phyloP scores from a whole-genome alignment of 208 protist species.

The Leishmania martiniquensis region DNA sequence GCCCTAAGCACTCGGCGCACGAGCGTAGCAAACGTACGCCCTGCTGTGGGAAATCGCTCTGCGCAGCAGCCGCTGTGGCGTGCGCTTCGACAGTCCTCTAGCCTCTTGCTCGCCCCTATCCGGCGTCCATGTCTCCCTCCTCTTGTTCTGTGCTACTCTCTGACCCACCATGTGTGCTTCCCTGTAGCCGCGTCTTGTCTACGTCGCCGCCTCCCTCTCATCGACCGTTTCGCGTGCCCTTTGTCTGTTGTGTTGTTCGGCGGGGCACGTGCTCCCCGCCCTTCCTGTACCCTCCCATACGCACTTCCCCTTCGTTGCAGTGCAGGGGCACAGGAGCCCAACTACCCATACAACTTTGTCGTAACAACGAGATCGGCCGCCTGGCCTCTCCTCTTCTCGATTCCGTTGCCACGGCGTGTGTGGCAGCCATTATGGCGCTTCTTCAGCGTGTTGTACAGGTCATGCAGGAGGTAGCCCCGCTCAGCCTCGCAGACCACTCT shows the following conservation, averaged over 20 bases:
- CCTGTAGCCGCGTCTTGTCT: not conserved
- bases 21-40: not conserved
- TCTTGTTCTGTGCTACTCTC: not conserved
- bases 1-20: not conserved
- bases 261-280: not conserved
- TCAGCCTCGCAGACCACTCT: constrained; percentile 84
- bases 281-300: not conserved
- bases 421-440: constrained; percentile 35
- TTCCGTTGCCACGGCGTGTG: not conserved
- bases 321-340: not conserved
- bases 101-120: not conserved
- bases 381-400: not conserved
- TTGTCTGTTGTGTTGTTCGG: not conserved
- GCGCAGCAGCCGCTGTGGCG: too few relatives aligned
- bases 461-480: constrained; percentile 87
- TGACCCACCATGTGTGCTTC: not conserved
- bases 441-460: constrained; percentile 56
- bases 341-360: not conserved
- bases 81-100: not conserved
- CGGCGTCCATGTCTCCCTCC: not conserved
- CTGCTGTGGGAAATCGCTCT: not conserved
- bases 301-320: not conserved
- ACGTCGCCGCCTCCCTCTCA: not conserved
- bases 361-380: not conserved
- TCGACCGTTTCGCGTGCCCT: not conserved